Percentiles rank a stretch among this genome's conserved stretches.
phyloP scores from a whole-genome alignment of 2,329 filamentous ascomycete species.

The Colletotrichum sp. region DNA sequence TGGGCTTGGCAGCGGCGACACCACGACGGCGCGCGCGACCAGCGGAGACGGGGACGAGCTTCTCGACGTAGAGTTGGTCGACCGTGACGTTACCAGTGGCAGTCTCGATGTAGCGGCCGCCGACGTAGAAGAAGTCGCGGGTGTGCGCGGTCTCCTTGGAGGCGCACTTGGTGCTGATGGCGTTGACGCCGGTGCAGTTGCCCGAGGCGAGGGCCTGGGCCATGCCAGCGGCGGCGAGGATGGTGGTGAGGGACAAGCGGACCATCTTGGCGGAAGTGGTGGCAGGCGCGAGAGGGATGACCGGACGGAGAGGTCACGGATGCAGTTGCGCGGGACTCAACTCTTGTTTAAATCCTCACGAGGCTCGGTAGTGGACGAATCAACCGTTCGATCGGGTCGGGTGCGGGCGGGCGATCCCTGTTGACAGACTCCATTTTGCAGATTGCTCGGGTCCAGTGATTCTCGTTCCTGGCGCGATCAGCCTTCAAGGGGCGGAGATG shows the following conservation, averaged over 20 bases:
- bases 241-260: neutral
- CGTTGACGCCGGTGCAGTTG: slow-evolving; percentile 10
- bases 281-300: neutral
- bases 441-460: neutral
- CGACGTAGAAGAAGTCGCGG: slow-evolving; percentile 39
- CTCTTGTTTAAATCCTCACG: neutral
- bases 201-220: neutral
- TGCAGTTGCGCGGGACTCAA: neutral
- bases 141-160: slow-evolving; percentile 23
- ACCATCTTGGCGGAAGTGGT: neutral
- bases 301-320: neutral
- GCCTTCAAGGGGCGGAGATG: slow-evolving; percentile 5
- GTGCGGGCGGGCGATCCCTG: neutral
- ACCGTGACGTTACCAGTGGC: slow-evolving; percentile 32
- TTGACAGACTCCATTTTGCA: neutral
- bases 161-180: slow-evolving; percentile 17
- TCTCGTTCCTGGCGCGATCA: neutral
- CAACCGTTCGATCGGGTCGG: neutral
- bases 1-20: neutral
- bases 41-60: slow-evolving; percentile 36
- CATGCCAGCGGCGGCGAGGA: neutral
- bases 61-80: slow-evolving; percentile 61
- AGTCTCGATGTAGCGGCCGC: slow-evolving; percentile 36
- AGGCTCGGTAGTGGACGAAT: neutral
- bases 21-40: neutral